Conservation (phyloP, 2,329 filamentous ascomycete species). For the Aaosphaeria arxii region DNA sequence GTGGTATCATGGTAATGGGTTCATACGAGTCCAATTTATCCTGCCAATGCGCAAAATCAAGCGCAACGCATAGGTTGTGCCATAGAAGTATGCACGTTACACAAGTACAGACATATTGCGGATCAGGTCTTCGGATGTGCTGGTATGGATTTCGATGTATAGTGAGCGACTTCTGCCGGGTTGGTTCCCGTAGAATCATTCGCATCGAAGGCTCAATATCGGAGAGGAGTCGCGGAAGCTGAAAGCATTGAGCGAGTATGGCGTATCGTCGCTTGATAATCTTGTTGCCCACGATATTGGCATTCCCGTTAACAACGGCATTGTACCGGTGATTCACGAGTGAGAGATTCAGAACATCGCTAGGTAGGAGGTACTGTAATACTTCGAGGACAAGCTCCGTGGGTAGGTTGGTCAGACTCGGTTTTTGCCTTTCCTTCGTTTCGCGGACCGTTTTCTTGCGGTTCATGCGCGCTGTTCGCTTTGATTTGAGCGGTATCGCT, state of each 20-base stretch:
- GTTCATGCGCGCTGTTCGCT: conserved; percentile 51
- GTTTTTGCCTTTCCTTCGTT: conserved; percentile 22
- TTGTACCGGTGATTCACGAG: conserved; percentile 43
- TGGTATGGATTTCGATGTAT: conserved; percentile 53
- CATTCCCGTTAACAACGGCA: conserved; percentile 45
- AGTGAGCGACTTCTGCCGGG: conserved; percentile 43
- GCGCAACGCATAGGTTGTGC: conserved; percentile 53
- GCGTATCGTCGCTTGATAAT: conserved; percentile 50
- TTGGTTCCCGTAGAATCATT: conserved; percentile 37
- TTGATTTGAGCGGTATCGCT: conserved; percentile 49
- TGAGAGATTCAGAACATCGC: conserved; percentile 49
- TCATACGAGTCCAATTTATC: conserved; percentile 48
- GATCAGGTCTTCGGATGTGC: conserved; percentile 50
- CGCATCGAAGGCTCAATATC: conserved; percentile 38
- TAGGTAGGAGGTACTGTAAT: conserved; percentile 46
- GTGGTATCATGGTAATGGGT: conserved; percentile 52
- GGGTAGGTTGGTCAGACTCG: conserved; percentile 48
- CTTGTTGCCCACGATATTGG: conserved; percentile 41
- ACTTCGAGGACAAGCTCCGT: conserved; percentile 53
- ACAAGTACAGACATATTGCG: conserved; percentile 53
- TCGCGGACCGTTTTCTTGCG: conserved; percentile 36
- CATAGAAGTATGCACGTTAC: conserved; percentile 56
- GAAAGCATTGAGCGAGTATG: conserved; percentile 52
- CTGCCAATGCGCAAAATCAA: conserved; percentile 60
- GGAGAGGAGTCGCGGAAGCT: conserved; percentile 46